Conservation (phyloP, 2,329 filamentous ascomycete genomes). For the Curvularia spicifera region DNA sequence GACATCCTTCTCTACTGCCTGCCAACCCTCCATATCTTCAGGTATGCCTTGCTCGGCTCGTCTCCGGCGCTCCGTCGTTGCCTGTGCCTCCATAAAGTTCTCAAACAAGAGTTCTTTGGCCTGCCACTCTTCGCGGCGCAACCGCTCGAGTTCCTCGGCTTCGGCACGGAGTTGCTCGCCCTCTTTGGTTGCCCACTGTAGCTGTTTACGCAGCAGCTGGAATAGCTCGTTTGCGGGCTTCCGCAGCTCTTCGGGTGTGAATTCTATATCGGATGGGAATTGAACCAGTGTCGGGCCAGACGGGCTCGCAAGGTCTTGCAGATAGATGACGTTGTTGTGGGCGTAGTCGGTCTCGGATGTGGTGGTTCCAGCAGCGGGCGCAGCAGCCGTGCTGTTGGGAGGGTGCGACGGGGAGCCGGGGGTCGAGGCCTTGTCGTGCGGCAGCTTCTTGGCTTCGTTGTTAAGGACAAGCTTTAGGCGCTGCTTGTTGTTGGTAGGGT, state of each 20-base stretch:
- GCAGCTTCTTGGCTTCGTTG: constrained; percentile 40
- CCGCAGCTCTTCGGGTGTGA: constrained; percentile 68
- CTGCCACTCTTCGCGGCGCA: constrained; percentile 75
- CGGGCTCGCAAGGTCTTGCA: constrained; percentile 65
- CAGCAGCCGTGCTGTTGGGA: constrained; percentile 30
- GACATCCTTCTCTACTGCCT: constrained; percentile 49
- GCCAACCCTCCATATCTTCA: constrained; percentile 38
- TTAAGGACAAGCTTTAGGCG: constrained; percentile 54
- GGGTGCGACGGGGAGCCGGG: constrained; percentile 43
- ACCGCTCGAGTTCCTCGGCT: constrained; percentile 69
- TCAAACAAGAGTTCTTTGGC: constrained; percentile 81
- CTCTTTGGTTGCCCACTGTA: constrained; percentile 75
- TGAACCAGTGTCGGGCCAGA: constrained; percentile 61
- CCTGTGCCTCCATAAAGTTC: constrained; percentile 74
- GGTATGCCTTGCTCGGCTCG: constrained; percentile 45
- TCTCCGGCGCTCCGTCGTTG: constrained; percentile 51
- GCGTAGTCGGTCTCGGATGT: constrained; percentile 50
- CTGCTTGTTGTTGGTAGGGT: constrained; percentile 56
- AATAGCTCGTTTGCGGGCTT: constrained; percentile 72
- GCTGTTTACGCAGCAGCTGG: constrained; percentile 66
- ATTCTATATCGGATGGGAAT: constrained; percentile 64
- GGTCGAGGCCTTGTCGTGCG: constrained; percentile 44
- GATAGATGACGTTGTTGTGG: constrained; percentile 65
- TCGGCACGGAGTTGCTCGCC: constrained; percentile 68
- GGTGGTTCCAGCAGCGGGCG: constrained; percentile 13